Evolutionary conservation across 169 alveolate species (phyloP).

Genomic region (Ichthyophthirius multifiliis): DNA sequence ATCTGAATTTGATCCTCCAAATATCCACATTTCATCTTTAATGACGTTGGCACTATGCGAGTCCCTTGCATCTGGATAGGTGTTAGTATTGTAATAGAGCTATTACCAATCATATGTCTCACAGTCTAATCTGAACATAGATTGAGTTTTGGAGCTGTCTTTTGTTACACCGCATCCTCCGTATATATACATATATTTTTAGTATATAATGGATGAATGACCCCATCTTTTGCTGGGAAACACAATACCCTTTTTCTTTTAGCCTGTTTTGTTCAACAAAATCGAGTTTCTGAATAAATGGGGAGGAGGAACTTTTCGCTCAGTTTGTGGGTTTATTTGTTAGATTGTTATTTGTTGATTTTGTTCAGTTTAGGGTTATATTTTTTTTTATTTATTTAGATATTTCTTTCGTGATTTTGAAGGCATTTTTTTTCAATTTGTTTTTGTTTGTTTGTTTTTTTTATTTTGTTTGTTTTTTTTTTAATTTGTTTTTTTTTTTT

Average conservation of each 20-base stretch:
- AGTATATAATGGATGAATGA: constrained; percentile 53
- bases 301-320: no score
- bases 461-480: no score
- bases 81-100: constrained; percentile 9
- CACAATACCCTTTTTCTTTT: constrained; percentile 38
- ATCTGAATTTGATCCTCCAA: constrained; percentile 16
- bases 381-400: no score
- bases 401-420: no score
- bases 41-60: constrained; percentile 47
- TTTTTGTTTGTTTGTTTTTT: no score
- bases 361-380: no score
- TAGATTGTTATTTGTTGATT: no score
- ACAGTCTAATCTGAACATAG: constrained; percentile 43
- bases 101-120: constrained; percentile 50
- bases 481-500: no score
- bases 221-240: constrained; percentile 71
- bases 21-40: constrained; percentile 43
- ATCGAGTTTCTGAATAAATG: background rate
- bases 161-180: constrained; percentile 57
- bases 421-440: no score
- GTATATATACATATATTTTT: constrained; percentile 54
- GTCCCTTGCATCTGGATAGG: background rate
- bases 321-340: no score
- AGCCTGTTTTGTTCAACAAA: background rate
- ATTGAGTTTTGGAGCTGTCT: constrained; percentile 39